Conservation (phyloP, 805 yeast species). For the Brettanomyces custersianus region DNA sequence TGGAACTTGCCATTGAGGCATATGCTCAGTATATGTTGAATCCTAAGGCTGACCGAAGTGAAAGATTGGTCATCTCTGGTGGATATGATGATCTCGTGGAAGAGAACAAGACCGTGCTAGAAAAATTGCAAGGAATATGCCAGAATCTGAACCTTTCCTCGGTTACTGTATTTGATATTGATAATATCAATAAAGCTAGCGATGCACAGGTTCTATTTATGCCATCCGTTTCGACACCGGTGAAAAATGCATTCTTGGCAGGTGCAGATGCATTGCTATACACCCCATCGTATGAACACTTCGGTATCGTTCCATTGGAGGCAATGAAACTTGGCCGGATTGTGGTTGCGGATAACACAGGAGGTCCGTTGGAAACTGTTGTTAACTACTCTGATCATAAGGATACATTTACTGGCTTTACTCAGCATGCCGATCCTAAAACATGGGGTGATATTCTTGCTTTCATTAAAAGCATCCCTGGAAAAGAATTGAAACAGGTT, state of each 20-base stretch:
- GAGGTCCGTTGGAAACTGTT: conserved; percentile 88
- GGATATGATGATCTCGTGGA: conserved; percentile 74
- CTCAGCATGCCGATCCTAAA: conserved; percentile 35
- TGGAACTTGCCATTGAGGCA: conserved; percentile 67
- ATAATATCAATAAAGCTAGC: neutral
- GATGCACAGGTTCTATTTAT: conserved; percentile 37
- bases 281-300: conserved; percentile 90
- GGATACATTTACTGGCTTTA: conserved; percentile 47
- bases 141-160: conserved; percentile 12
- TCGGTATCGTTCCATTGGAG: conserved; percentile 96
- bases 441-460: conserved; percentile 48
- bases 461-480: conserved; percentile 23
- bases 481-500: conserved; percentile 6
- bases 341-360: conserved; percentile 78
- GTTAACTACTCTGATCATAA: conserved; percentile 22
- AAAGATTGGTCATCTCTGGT: conserved; percentile 70
- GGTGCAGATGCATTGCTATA: conserved; percentile 58
- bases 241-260: conserved; percentile 55
- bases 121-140: conserved; percentile 47
- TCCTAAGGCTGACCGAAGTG: conserved; percentile 22
- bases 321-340: conserved; percentile 82
- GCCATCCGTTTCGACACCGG: conserved; percentile 64
- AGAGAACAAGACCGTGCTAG: conserved; percentile 69
- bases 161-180: neutral
- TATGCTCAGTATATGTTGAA: conserved; percentile 37